phyloP scores from a whole-genome alignment of 768 basidiomycete species.

The Leccinum uliginosum region DNA sequence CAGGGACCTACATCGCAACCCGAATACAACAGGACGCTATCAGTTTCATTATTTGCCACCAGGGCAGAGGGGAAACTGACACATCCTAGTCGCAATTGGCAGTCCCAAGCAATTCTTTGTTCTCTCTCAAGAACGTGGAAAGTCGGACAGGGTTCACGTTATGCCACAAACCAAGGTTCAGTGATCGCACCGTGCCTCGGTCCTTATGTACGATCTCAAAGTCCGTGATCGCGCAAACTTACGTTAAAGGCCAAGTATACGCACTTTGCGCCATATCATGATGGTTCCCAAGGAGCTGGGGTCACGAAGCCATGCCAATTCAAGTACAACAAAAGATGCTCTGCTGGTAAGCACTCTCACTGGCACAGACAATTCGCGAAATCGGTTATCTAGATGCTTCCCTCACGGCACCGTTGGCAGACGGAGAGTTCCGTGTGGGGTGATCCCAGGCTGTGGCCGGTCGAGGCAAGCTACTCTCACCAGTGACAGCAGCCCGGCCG shows the following conservation, averaged over 20 bases:
- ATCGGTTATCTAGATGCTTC: not conserved
- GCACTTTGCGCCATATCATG: not conserved
- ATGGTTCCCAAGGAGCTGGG: not conserved
- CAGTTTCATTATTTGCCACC: not conserved
- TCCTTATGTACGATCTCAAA: not conserved
- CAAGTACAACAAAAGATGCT: not conserved
- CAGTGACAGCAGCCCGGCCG: slow-evolving; percentile 27
- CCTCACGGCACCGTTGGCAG: not conserved
- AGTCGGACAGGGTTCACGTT: not conserved
- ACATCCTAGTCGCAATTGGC: slow-evolving; percentile 6
- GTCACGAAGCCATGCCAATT: not conserved
- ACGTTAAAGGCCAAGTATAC: not conserved
- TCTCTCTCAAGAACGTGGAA: not conserved
- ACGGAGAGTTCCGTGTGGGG: not conserved
- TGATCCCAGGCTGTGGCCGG: not conserved
- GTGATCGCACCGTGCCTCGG: too few relatives aligned
- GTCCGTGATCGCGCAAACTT: not conserved
- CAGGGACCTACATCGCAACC: slow-evolving; percentile 20
- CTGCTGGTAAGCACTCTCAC: not conserved
- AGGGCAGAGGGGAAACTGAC: not conserved
- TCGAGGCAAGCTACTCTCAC: not conserved
- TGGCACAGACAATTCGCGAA: too few relatives aligned
- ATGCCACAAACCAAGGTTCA: not conserved
- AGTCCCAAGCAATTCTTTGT: not conserved
- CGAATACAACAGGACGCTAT: slow-evolving; percentile 13